Conservation (phyloP, 2,329 filamentous ascomycete genomes). For the Sporothrix brunneoviolacea region DNA sequence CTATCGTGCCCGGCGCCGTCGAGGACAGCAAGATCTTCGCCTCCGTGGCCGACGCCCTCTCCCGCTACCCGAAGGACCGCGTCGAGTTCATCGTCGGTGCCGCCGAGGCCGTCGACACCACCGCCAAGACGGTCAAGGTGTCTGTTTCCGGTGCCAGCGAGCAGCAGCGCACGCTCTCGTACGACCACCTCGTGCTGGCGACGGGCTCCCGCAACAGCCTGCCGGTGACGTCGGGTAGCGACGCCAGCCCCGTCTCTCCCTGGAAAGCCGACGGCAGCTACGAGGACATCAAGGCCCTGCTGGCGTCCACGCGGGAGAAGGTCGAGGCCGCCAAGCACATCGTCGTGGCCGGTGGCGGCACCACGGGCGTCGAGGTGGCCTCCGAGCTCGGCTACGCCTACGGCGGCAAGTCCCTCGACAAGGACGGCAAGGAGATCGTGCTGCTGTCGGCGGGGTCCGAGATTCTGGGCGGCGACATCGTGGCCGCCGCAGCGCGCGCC, state of each 20-base stretch:
- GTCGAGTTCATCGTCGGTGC: constrained; percentile 48
- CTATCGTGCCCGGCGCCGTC: constrained; percentile 44
- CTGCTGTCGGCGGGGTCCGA: constrained; percentile 38
- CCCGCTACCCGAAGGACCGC: constrained; percentile 41
- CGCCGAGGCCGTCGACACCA: constrained; percentile 37
- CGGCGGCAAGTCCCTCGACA: constrained; percentile 19
- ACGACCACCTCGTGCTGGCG: constrained; percentile 53
- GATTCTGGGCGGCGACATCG: constrained; percentile 40
- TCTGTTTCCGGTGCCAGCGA: constrained; percentile 22
- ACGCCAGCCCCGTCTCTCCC: constrained; percentile 30
- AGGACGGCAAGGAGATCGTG: constrained; percentile 36
- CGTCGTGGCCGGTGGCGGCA: constrained; percentile 49
- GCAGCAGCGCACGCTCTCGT: constrained; percentile 31
- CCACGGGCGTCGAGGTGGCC: constrained; percentile 50
- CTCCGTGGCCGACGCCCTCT: constrained; percentile 43
- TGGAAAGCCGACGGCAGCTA: constrained; percentile 47
- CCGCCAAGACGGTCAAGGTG: constrained; percentile 39
- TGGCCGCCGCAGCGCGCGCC: constrained; percentile 33
- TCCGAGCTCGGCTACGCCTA: constrained; percentile 49
- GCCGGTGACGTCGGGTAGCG: constrained; percentile 23
- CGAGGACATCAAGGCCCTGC: constrained; percentile 34
- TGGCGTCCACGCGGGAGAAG: constrained; percentile 35
- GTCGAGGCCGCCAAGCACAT: constrained; percentile 43
- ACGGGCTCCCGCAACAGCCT: constrained; percentile 39
- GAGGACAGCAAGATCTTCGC: constrained; percentile 44